Evolutionary conservation across 2,329 filamentous ascomycete species (phyloP).

Genomic region (Chlorencoelia australis): DNA sequence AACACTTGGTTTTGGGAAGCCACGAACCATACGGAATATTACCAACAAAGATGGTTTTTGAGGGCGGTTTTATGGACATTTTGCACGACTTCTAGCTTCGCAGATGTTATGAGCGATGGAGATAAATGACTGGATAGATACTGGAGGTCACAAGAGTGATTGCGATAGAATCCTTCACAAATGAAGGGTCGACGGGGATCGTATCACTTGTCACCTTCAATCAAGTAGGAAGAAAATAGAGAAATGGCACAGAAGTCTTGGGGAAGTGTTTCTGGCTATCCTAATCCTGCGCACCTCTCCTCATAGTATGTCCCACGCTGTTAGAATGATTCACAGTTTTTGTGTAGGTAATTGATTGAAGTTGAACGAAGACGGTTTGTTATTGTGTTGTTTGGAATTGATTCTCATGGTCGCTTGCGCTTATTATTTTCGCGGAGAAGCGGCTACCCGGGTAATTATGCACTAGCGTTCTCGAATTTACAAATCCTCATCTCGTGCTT

Average conservation of each 20-base stretch:
- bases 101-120: slow-evolving; percentile 5
- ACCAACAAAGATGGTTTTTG: slow-evolving; percentile 73
- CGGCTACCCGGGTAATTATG: too few species aligned
- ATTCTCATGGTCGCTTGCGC: too few species aligned
- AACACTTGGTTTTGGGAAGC: too few species aligned
- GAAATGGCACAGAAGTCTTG: slow-evolving; percentile 29
- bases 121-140: slow-evolving; percentile 6
- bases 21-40: slow-evolving; percentile 68
- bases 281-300: slow-evolving; percentile 17
- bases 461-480: too few species aligned
- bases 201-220: slow-evolving; percentile 23
- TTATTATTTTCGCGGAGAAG: too few species aligned
- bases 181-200: slow-evolving; percentile 20
- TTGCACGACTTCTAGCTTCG: slow-evolving; percentile 27
- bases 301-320: too few species aligned
- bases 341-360: too few species aligned
- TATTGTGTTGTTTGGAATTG: too few species aligned
- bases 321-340: too few species aligned
- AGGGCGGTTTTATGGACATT: slow-evolving; percentile 70
- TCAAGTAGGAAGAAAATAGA: slow-evolving; percentile 4
- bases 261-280: slow-evolving; percentile 28
- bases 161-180: slow-evolving; percentile 13
- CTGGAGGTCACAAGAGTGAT: slow-evolving; percentile 14
- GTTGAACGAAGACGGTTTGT: too few species aligned
- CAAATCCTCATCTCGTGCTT: too few species aligned